A percentile compares a stretch with the other conserved stretches of the same genome.
Conservation (phyloP, 2,329 filamentous ascomycete species). For the Chrysoporthe austroafricana region DNA sequence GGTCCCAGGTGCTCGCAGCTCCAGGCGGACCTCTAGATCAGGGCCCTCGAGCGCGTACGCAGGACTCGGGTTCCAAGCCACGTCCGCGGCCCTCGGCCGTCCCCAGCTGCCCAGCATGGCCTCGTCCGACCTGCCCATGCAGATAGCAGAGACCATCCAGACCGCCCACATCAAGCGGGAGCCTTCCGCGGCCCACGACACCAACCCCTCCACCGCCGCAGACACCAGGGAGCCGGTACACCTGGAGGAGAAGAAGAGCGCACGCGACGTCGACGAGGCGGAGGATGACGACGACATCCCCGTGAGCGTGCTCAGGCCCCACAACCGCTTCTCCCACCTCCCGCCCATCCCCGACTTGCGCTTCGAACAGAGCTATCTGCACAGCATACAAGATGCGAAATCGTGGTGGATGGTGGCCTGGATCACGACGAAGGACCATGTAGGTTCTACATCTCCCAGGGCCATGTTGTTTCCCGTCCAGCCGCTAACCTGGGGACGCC, state of each 20-base stretch:
- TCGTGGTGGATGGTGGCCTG: conserved; percentile 78
- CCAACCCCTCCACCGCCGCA: conserved; percentile 78
- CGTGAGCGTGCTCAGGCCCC: conserved; percentile 64
- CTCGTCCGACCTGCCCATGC: conserved; percentile 56
- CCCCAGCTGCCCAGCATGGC: conserved; percentile 48
- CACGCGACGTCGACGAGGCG: conserved; percentile 36
- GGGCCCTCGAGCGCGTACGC: not conserved
- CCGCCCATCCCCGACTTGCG: conserved; percentile 82
- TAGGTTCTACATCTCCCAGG: conserved; percentile 43
- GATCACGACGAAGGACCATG: conserved; percentile 90
- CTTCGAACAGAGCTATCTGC: conserved; percentile 97
- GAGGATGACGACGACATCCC: conserved; percentile 70
- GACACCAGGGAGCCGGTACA: conserved; percentile 66
- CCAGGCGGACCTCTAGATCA: not conserved
- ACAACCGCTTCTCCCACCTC: conserved; percentile 51
- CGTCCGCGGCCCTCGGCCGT: conserved; percentile 5
- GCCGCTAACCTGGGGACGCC: not conserved
- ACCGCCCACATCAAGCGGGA: conserved; percentile 74
- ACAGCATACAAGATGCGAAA: conserved; percentile 80
- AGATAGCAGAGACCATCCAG: conserved; percentile 80
- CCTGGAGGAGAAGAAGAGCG: conserved; percentile 29
- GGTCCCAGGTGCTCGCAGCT: not conserved
- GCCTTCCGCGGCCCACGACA: conserved; percentile 74
- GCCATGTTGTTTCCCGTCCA: not conserved
- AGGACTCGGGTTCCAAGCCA: not conserved